These are phyloP conservation scores for Cardiospermum halicacabum DNA, from an alignment of 345 rosid genomes.

Conservation along the genomic window DNA sequence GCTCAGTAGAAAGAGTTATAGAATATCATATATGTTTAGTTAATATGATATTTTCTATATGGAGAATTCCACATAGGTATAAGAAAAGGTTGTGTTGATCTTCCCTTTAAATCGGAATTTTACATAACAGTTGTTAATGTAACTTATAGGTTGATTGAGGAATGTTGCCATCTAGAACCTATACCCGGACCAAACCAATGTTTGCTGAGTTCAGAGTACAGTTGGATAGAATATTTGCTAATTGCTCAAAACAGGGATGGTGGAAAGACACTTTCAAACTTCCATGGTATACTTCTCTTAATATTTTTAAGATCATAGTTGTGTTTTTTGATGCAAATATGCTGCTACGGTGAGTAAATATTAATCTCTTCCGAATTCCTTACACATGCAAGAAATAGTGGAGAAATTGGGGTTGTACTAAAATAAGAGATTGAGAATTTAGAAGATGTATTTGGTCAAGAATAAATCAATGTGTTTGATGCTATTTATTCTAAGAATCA, in stretches of 20 bases:
- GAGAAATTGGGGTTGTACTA: too few species aligned
- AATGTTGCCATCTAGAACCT: constrained; percentile 76
- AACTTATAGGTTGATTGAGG: constrained; percentile 71
- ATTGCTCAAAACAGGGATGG: constrained; percentile 84
- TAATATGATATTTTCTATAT: too few species aligned
- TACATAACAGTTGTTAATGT: background rate
- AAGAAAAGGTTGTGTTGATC: background rate
- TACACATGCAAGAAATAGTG: too few species aligned
- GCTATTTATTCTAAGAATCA: too few species aligned
- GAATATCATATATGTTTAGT: background rate
- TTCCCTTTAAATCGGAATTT: background rate
- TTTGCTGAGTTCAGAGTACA: constrained; percentile 81
- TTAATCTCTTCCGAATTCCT: too few species aligned
- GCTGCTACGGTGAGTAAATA: too few species aligned
- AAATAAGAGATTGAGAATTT: too few species aligned
- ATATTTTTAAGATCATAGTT: too few species aligned
- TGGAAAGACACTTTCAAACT: constrained; percentile 97
- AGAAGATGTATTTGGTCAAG: too few species aligned
- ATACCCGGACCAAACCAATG: constrained; percentile 55
- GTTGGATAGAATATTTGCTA: constrained; percentile 57
- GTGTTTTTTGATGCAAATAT: too few species aligned
- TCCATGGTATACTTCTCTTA: constrained; percentile 62
- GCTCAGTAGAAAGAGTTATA: background rate
- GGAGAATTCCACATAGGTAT: too few species aligned
- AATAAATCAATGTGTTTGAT: too few species aligned